Percentiles rank a stretch among this genome's conserved stretches.
Evolutionary conservation across 139 green algal species (phyloP).

Genomic region (Cymbomonas tetramitiformis): DNA sequence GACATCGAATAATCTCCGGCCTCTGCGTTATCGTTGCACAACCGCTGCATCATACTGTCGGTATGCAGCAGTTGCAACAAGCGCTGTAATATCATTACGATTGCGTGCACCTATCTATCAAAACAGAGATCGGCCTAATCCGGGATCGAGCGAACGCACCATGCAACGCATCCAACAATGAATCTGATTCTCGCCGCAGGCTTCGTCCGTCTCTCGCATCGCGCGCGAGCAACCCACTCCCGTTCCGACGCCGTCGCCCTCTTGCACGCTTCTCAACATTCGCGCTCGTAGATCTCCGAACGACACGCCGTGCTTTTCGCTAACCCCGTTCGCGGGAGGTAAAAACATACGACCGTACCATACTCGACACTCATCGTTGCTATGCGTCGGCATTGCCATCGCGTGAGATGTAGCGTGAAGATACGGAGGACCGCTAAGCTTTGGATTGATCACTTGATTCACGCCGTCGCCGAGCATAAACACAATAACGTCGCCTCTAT

Average conservation of each 20-base stretch:
- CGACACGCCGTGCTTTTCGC: background rate
- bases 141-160: too few species aligned
- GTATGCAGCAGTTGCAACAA: too few species aligned
- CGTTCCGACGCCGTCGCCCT: background rate
- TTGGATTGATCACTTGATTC: slow-evolving; percentile 2
- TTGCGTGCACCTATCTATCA: too few species aligned
- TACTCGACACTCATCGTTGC: too few species aligned
- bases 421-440: background rate
- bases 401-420: slow-evolving; percentile 1
- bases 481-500: background rate
- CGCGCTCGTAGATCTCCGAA: slow-evolving; percentile 8
- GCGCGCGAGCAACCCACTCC: slow-evolving; percentile 6
- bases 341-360: too few species aligned
- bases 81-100: too few species aligned
- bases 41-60: too few species aligned
- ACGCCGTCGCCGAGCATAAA: slow-evolving; percentile 18
- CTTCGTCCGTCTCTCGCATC: background rate
- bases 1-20: too few species aligned
- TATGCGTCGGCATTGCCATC: slow-evolving; percentile 15
- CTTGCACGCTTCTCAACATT: background rate
- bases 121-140: too few species aligned
- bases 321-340: slow-evolving; percentile 1
- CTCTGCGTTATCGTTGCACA: too few species aligned
- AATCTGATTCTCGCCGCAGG: slow-evolving; percentile 5
- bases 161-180: slow-evolving; percentile 19